A percentile compares a stretch with the other conserved stretches of the same genome.
phyloP scores from a whole-genome alignment of 1,284 basidiomycete species.

The Peniophora sp. region DNA sequence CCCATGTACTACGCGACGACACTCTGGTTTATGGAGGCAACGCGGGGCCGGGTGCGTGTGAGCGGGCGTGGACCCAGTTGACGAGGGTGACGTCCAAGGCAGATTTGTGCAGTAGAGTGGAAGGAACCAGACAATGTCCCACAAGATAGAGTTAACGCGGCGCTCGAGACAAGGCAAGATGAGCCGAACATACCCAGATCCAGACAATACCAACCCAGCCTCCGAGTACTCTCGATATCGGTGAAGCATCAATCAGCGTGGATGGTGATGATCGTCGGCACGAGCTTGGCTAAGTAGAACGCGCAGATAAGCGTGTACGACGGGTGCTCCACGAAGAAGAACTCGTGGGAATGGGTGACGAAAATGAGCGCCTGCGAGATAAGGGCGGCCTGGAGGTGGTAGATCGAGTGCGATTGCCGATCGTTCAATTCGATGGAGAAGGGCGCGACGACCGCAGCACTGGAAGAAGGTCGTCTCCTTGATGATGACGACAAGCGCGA shows the following conservation, averaged over 20 bases:
- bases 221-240: slow-evolving; percentile 66
- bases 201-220: slow-evolving; percentile 97
- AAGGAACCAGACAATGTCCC: slow-evolving; percentile 93
- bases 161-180: slow-evolving; percentile 4
- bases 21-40: slow-evolving; percentile 84
- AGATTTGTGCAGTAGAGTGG: slow-evolving; percentile 96
- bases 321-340: slow-evolving; percentile 98
- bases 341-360: slow-evolving; percentile 91
- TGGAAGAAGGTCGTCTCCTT: slow-evolving; percentile 88
- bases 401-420: slow-evolving; percentile 67
- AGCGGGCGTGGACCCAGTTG: slow-evolving; percentile 74
- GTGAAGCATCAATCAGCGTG: slow-evolving; percentile 93
- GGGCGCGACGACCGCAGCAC: slow-evolving; percentile 45
- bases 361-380: slow-evolving; percentile 98
- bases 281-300: slow-evolving; percentile 88
- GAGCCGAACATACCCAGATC: slow-evolving; percentile 81
- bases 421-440: slow-evolving; percentile 58
- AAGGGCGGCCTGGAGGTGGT: slow-evolving; percentile 92
- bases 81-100: slow-evolving; percentile 91
- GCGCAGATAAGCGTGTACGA: slow-evolving; percentile 84
- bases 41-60: slow-evolving; percentile 80
- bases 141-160: slow-evolving; percentile 3
- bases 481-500: slow-evolving; percentile 80
- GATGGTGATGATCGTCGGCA: slow-evolving; percentile 92
- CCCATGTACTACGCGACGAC: slow-evolving; percentile 78